phyloP scores from a whole-genome alignment of 2,329 filamentous ascomycete genomes.

The Aspergillus amoenus region DNA sequence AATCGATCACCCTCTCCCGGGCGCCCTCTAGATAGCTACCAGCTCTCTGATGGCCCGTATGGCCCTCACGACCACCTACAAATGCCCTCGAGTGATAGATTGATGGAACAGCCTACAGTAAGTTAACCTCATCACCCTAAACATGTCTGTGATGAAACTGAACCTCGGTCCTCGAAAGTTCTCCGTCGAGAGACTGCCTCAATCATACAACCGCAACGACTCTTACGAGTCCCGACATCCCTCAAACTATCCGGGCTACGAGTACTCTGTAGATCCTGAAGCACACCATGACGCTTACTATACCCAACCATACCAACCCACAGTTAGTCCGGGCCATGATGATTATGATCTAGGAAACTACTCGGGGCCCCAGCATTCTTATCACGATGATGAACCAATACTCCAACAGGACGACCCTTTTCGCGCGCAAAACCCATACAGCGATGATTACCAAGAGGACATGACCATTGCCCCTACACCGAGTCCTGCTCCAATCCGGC shows the following conservation, averaged over 20 bases:
- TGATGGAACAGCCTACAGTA: conserved; percentile 83
- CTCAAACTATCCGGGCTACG: conserved; percentile 55
- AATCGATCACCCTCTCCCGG: conserved; percentile 73
- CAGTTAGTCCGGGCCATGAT: conserved; percentile 51
- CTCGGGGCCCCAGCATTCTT: conserved; percentile 51
- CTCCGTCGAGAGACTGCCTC: conserved; percentile 67
- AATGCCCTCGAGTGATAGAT: conserved; percentile 70
- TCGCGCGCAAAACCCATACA: conserved; percentile 60
- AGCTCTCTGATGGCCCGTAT: conserved; percentile 77
- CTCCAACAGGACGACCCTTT: conserved; percentile 63
- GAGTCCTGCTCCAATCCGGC: conserved; percentile 65
- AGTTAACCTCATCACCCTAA: conserved; percentile 31
- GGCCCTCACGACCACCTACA: conserved; percentile 60
- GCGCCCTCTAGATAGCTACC: conserved; percentile 73
- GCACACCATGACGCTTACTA: conserved; percentile 87
- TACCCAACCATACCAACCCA: conserved; percentile 76
- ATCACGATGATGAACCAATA: conserved; percentile 77
- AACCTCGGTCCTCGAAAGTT: conserved; percentile 49
- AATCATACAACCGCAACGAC: conserved; percentile 63
- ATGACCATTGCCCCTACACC: conserved; percentile 40
- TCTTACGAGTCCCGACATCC: conserved; percentile 56
- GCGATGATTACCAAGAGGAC: conserved; percentile 46
- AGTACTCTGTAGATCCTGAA: conserved; percentile 78
- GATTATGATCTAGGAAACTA: conserved; percentile 59
- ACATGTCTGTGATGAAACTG: conserved; percentile 3